Percentiles rank a stretch among this genome's conserved stretches.
phyloP scores from a whole-genome alignment of 1,284 basidiomycete genomes.

The Inonotus hispidus region DNA sequence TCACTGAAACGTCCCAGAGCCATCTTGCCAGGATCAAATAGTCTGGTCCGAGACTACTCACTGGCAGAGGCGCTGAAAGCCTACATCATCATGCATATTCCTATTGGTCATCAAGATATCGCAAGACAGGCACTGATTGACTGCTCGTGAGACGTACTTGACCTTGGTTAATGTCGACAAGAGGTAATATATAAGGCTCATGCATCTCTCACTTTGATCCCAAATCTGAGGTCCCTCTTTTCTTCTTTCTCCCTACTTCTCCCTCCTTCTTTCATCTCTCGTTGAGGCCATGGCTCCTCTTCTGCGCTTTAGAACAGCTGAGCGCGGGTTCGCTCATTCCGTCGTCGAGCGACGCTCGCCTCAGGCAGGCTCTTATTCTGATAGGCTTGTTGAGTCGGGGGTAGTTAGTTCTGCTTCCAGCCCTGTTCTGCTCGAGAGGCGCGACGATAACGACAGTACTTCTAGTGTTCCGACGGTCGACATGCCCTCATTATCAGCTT shows the following conservation, averaged over 20 bases:
- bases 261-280: conserved; percentile 1
- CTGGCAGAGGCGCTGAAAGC: background rate
- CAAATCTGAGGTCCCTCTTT: background rate
- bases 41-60: background rate
- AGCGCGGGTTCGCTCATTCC: conserved; percentile 23
- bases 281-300: conserved; percentile 14
- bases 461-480: conserved; percentile 17
- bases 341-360: conserved; percentile 21
- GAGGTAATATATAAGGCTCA: background rate
- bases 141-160: background rate
- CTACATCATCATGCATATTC: background rate
- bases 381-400: conserved; percentile 8
- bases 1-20: background rate
- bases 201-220: background rate
- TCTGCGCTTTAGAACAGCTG: conserved; percentile 15
- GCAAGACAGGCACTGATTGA: background rate
- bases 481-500: conserved; percentile 24
- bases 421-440: conserved; percentile 17
- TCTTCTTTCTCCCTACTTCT: background rate
- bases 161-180: background rate
- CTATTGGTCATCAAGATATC: background rate
- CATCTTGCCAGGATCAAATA: background rate
- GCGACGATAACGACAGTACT: conserved; percentile 16
- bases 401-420: background rate
- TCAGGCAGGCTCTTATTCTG: conserved; percentile 19